Percentiles rank a stretch among this genome's conserved stretches.
Evolutionary conservation across 371 early-diverging fungal species (phyloP).

Genomic region (Mucor piriformis): DNA sequence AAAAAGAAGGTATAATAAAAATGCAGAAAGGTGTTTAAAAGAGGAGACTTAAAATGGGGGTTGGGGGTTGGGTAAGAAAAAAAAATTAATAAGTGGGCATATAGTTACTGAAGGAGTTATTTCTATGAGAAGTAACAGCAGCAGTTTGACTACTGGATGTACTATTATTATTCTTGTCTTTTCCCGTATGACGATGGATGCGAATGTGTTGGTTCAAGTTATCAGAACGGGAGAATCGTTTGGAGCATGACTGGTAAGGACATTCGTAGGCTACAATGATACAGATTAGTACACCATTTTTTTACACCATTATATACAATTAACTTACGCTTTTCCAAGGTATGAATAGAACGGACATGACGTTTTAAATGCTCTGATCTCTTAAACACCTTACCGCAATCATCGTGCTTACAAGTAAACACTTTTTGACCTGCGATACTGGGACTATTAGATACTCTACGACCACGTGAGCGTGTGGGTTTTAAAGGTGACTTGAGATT

Average conservation of each 20-base stretch:
- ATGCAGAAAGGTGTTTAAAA: constrained; percentile 3
- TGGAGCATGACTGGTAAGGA: constrained; percentile 73
- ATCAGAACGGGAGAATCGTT: constrained; percentile 83
- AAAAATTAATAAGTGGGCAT: constrained; percentile 27
- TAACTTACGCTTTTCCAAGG: constrained; percentile 57
- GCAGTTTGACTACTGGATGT: constrained; percentile 3
- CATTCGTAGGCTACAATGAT: constrained; percentile 59
- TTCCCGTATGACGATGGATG: constrained; percentile 58
- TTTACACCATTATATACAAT: too few species aligned
- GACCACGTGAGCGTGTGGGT: constrained; percentile 35
- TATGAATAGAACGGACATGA: constrained; percentile 71
- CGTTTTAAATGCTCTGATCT: constrained; percentile 84
- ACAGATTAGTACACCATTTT: background rate
- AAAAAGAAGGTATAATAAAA: constrained; percentile 5
- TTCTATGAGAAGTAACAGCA: background rate
- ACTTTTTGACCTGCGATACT: constrained; percentile 49
- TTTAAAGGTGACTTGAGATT: constrained; percentile 22
- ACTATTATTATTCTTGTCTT: constrained; percentile 26
- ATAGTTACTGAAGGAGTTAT: constrained; percentile 21
- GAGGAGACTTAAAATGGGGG: background rate
- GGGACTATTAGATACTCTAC: constrained; percentile 41
- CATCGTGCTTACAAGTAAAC: constrained; percentile 53
- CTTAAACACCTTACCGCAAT: constrained; percentile 81
- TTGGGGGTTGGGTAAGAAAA: background rate
- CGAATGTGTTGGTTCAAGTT: constrained; percentile 78